Conservation (phyloP, 106 monocot genomes). For the Vanilla planifolia region DNA sequence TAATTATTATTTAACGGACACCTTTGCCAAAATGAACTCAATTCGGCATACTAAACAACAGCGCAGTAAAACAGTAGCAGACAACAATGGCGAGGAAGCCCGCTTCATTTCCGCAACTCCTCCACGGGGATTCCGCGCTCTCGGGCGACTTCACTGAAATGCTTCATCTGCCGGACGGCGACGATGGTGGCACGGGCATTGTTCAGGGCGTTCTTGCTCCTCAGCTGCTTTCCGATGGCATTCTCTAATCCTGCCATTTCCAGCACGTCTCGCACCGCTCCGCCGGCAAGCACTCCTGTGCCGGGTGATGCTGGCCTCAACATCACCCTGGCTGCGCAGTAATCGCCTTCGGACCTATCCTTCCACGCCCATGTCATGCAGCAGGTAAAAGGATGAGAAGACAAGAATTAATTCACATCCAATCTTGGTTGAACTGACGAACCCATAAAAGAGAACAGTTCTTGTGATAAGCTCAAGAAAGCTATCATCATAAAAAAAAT, state of each 20-base stretch:
- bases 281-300: slow-evolving; percentile 74
- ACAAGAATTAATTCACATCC: no score
- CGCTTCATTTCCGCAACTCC: slow-evolving; percentile 65
- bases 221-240: slow-evolving; percentile 76
- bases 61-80: no score
- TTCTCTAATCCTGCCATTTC: slow-evolving; percentile 84
- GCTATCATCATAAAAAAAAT: no score
- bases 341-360: slow-evolving; percentile 60
- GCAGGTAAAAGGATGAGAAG: no score
- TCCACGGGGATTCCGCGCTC: slow-evolving; percentile 85
- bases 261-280: slow-evolving; percentile 66
- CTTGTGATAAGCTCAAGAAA: no score
- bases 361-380: neutral
- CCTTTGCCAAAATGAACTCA: no score
- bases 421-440: no score
- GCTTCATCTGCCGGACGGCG: slow-evolving; percentile 56
- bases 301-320: slow-evolving; percentile 87
- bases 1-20: no score
- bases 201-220: slow-evolving; percentile 71
- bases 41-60: no score
- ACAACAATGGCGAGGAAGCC: neutral
- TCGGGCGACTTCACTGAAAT: slow-evolving; percentile 57
- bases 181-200: slow-evolving; percentile 55
- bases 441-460: no score
- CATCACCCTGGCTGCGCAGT: slow-evolving; percentile 85